These are phyloP conservation scores for Ambrosia artemisiifolia DNA, from an alignment of 129 eudicot genomes.

Conservation along the genomic window DNA sequence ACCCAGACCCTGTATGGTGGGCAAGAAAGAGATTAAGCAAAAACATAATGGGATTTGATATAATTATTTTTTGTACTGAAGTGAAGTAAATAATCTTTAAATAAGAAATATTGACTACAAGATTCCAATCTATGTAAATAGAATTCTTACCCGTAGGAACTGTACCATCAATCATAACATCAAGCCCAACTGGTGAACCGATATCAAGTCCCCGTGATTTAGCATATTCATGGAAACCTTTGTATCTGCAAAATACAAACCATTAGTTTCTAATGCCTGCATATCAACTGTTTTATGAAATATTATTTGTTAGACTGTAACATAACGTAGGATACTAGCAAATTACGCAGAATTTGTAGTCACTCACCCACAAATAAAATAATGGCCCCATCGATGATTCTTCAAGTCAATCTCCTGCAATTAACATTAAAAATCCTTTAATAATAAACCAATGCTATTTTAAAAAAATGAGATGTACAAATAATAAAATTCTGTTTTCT, in stretches of 20 bases:
- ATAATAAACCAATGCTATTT: background rate
- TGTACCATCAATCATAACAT: slow-evolving; percentile 87
- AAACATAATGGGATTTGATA: background rate
- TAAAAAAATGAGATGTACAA: background rate
- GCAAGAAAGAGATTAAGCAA: slow-evolving; percentile 9
- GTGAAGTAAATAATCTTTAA: background rate
- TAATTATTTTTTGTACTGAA: background rate
- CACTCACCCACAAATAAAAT: slow-evolving; percentile 93
- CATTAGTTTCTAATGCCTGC: slow-evolving; percentile 11
- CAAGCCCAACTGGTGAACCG: slow-evolving; percentile 85
- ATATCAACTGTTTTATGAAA: background rate
- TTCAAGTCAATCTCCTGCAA: slow-evolving; percentile 87
- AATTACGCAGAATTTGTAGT: slow-evolving; percentile 4
- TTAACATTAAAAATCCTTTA: background rate
- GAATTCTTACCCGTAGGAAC: slow-evolving; percentile 80
- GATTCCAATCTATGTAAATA: background rate
- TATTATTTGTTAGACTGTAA: background rate
- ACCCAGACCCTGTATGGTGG: slow-evolving; percentile 79
- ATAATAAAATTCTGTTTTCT: slow-evolving; percentile 1
- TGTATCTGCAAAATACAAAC: slow-evolving; percentile 58
- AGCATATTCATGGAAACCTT: slow-evolving; percentile 84
- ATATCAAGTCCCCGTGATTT: slow-evolving; percentile 64
- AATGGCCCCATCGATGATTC: slow-evolving; percentile 98
- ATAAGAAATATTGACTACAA: background rate
- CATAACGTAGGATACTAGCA: background rate